A percentile compares a stretch with the other conserved stretches of the same genome.
These are phyloP conservation scores for Ganoderma lucidum DNA, from an alignment of 1,284 basidiomycete species.

Conservation along the genomic window DNA sequence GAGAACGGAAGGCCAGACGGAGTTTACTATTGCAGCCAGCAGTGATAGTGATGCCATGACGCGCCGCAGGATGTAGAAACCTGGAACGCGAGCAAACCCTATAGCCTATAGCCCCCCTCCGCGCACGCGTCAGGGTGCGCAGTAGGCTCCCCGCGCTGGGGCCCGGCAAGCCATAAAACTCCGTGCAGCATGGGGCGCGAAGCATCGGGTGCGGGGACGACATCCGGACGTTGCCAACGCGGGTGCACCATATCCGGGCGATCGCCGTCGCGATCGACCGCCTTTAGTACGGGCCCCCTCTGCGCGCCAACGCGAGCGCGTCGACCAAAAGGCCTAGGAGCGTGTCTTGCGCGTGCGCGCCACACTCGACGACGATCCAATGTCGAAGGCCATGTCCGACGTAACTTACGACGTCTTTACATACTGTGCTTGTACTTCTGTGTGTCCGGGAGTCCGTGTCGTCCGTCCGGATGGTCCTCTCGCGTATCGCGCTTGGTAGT, in stretches of 20 bases:
- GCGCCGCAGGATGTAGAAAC: not conserved
- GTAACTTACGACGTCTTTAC: not conserved
- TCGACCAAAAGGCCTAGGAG: not conserved
- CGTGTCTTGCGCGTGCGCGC: constrained; percentile 4
- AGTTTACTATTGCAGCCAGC: not conserved
- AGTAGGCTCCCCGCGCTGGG: constrained; percentile 28
- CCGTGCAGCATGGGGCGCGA: constrained; percentile 20
- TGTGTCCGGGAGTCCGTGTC: not conserved
- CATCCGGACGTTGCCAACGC: constrained; percentile 23
- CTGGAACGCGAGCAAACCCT: constrained; percentile 1
- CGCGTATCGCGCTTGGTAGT: constrained; percentile 2
- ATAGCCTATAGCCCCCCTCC: constrained; percentile 3
- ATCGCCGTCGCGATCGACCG: constrained; percentile 28
- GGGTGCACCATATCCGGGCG: constrained; percentile 23
- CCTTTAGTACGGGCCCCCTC: not conserved
- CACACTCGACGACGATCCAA: not conserved
- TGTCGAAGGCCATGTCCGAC: not conserved
- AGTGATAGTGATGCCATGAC: constrained; percentile 5
- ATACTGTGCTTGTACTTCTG: not conserved
- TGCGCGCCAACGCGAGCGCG: not conserved
- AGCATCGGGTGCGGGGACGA: constrained; percentile 29
- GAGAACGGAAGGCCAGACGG: not conserved
- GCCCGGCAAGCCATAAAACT: constrained; percentile 27
- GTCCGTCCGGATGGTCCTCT: constrained; percentile 1
- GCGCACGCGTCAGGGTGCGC: not conserved